Evolutionary conservation across 2,329 filamentous ascomycete genomes (phyloP), one percentile per base, ranked within the genome.

Genomic region (Aspergillus unguis): DNA sequence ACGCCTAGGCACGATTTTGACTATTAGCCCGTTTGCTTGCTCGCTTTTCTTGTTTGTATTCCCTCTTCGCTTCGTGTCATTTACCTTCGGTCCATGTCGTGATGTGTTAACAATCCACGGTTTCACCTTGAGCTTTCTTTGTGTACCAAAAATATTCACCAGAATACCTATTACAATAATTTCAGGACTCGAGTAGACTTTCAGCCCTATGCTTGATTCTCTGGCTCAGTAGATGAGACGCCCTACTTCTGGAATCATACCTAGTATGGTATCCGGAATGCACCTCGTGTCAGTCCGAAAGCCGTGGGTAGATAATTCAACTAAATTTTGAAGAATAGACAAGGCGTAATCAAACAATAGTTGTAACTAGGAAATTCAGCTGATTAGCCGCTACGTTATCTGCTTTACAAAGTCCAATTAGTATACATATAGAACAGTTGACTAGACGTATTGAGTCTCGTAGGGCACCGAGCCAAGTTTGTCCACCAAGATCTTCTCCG

Each of bases 91-190:
- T 44, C 46, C 45, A 54, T 57, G 58, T 53, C 53, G 48, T 46
- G 17, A 54, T 55, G 48, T 54, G 52, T 52, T 54, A 52, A 45
- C 53, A 52, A 54, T 54, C 35, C 52, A 54, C 53, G 48, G 44
- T 57, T 47, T 41, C 42, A 61, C 59, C 58, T 53, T 64, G 63
- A 66, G 66, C 66, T 65, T 57, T 58, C 58, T 60, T 62, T 52
- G 58, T 60, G 57, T 62, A 55, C 17, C 58, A 62, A 56, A 56
- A 54, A 58, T 55, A 50, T 47, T 50, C 37, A 48, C 49, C 43
- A 50, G 7, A 33, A 49, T 55, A 43, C 43, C 42, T 53, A 11
- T 36, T 37, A 28, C 37, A 44, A 10, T n/a, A n/a, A 36, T 35
- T 57, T 17, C 17, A 17, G 17, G 17, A 17, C 17, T 17, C 17